A percentile compares a stretch with the other conserved stretches of the same genome.
Evolutionary conservation across 2,329 filamentous ascomycete species (phyloP).

Genomic region (Blastomyces silverae): DNA sequence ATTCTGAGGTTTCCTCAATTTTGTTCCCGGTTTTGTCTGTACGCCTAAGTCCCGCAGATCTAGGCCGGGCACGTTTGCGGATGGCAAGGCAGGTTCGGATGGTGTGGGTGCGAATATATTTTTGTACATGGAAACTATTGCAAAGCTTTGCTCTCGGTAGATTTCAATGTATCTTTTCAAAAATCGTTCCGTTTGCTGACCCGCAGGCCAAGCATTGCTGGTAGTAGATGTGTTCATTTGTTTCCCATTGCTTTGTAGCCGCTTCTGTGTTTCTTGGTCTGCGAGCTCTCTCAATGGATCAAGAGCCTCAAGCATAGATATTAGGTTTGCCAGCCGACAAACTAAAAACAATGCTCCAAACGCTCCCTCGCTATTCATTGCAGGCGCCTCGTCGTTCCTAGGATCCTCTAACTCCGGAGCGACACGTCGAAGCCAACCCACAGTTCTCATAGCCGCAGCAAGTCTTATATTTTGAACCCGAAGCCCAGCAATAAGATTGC

Average conservation of each 20-base stretch:
- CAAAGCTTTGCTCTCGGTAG: conserved; percentile 95
- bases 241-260: conserved; percentile 30
- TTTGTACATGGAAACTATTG: conserved; percentile 88
- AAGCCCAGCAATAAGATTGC: conserved; percentile 71
- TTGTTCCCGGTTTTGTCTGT: conserved; percentile 25
- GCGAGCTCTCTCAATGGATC: conserved; percentile 81
- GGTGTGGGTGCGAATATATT: conserved; percentile 68
- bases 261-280: conserved; percentile 65
- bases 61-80: conserved; percentile 26
- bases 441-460: conserved; percentile 79
- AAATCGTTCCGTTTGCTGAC: conserved; percentile 89
- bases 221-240: conserved; percentile 20
- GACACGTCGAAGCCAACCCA: conserved; percentile 83
- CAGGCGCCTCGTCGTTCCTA: conserved; percentile 26
- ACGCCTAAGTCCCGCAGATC: conserved; percentile 23
- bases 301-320: conserved; percentile 72
- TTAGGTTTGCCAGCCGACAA: conserved; percentile 72
- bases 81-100: conserved; percentile 30
- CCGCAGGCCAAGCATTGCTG: conserved; percentile 42
- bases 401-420: conserved; percentile 65
- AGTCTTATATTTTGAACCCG: conserved; percentile 75
- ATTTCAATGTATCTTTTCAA: conserved; percentile 95
- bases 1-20: conserved; percentile 24
- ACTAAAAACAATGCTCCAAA: conserved; percentile 80
- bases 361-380: conserved; percentile 51